Evolutionary conservation across 2,329 filamentous ascomycete genomes (phyloP).

Genomic region (Verticillium isaacii): DNA sequence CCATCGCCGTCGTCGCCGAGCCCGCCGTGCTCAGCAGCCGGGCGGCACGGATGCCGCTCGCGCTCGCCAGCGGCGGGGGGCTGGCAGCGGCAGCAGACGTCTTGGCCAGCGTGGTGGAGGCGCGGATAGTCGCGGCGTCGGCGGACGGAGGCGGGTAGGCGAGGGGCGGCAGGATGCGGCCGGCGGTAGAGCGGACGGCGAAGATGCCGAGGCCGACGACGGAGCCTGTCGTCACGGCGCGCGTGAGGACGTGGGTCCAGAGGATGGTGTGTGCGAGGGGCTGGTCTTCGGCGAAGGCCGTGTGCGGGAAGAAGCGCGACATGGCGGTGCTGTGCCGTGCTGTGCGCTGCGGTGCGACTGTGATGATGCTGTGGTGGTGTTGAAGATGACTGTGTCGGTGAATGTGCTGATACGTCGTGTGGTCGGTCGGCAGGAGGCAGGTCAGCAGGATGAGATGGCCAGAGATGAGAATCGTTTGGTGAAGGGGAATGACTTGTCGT

Average conservation of each 20-base stretch:
- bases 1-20: conserved; percentile 37
- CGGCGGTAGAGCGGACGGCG: conserved; percentile 23
- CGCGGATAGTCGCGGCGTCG: not conserved
- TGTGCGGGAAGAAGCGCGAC: conserved; percentile 48
- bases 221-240: conserved; percentile 48
- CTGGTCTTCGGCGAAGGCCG: conserved; percentile 60
- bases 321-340: conserved; percentile 37
- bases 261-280: conserved; percentile 49
- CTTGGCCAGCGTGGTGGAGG: conserved; percentile 14
- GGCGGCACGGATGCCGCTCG: not conserved
- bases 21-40: conserved; percentile 40
- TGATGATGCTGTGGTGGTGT: not conserved
- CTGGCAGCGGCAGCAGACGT: not conserved
- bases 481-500: no score
- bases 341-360: not conserved
- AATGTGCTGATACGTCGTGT: no score
- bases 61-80: not conserved
- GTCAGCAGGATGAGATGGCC: no score
- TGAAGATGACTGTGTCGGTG: no score
- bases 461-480: no score
- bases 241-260: conserved; percentile 52
- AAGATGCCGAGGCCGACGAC: conserved; percentile 39
- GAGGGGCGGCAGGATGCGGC: conserved; percentile 10
- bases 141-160: not conserved
- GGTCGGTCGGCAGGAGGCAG: no score